Percentiles rank a stretch among this genome's conserved stretches.
Conservation (phyloP, 805 yeast species). For the Yueomyces sp. region DNA sequence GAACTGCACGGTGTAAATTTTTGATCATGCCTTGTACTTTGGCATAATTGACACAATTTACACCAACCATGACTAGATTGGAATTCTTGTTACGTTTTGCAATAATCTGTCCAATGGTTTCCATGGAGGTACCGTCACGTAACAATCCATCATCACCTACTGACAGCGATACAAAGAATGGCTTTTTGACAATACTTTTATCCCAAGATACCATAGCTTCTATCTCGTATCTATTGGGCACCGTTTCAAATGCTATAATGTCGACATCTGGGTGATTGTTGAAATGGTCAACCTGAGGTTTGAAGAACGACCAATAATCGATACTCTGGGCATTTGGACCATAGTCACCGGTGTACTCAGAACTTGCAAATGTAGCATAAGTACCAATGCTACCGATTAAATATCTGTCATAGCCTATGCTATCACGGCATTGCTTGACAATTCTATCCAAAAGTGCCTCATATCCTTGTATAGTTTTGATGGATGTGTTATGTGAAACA, state of each 20-base stretch:
- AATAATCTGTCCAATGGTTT: conserved; percentile 18
- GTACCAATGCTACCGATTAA: conserved; percentile 57
- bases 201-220: conserved; percentile 31
- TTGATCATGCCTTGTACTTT: conserved; percentile 29
- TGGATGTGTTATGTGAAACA: conserved; percentile 23
- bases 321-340: conserved; percentile 16
- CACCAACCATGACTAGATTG: conserved; percentile 41
- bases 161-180: conserved; percentile 34
- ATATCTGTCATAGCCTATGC: conserved; percentile 13
- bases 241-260: conserved; percentile 55
- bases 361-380: conserved; percentile 54
- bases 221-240: conserved; percentile 50
- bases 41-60: conserved; percentile 49
- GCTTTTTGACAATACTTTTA: conserved; percentile 26
- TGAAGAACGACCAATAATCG: conserved; percentile 21
- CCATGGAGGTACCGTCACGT: conserved; percentile 39
- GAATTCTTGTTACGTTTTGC: conserved; percentile 10
- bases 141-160: conserved; percentile 25
- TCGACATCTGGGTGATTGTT: conserved; percentile 38
- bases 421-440: conserved; percentile 10
- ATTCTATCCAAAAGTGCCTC: conserved; percentile 11
- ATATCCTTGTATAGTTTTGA: conserved; percentile 12
- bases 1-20: conserved; percentile 8
- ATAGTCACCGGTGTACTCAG: conserved; percentile 66
- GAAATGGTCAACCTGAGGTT: conserved; percentile 31